These are phyloP conservation scores for Aspergillus chevalieri DNA, from an alignment of 2,329 filamentous ascomycete species.

Conservation along the genomic window DNA sequence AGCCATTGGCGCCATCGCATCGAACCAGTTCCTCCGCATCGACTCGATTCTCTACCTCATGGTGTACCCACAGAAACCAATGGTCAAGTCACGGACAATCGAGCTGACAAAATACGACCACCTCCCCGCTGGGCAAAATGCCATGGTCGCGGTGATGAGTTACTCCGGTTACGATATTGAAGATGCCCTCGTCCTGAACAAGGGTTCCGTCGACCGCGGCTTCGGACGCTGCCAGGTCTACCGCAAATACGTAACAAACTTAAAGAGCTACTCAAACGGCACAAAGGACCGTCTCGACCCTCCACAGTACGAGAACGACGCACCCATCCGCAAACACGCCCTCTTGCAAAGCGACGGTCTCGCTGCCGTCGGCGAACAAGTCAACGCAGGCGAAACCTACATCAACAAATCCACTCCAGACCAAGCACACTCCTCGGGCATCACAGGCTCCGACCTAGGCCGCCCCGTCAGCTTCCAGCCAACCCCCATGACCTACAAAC, in stretches of 20 bases:
- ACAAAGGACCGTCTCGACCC: constrained; percentile 54
- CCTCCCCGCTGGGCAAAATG: constrained; percentile 91
- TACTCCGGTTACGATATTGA: constrained; percentile 99
- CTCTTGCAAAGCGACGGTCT: constrained; percentile 80
- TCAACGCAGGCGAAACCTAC: constrained; percentile 76
- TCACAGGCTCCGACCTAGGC: constrained; percentile 56
- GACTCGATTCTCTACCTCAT: constrained; percentile 94
- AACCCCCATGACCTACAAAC: constrained; percentile 62
- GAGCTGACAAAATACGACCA: constrained; percentile 97
- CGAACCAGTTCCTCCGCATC: constrained; percentile 96
- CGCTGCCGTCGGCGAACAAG: constrained; percentile 74
- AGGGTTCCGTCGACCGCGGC: constrained; percentile 87
- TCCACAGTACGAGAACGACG: constrained; percentile 58
- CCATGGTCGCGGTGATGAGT: constrained; percentile 97
- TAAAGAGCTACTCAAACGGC: constrained; percentile 85
- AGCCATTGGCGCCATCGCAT: constrained; percentile 95
- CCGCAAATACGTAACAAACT: constrained; percentile 79
- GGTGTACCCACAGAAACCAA: constrained; percentile 94
- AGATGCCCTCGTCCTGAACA: constrained; percentile 93
- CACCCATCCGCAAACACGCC: constrained; percentile 61
- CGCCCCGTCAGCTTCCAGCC: constrained; percentile 31
- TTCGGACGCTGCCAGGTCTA: constrained; percentile 98
- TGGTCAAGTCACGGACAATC: constrained; percentile 96
- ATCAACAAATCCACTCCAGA: constrained; percentile 83
- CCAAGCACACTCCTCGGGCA: constrained; percentile 66